Conservation (phyloP, 306 rosid species). For the Bauhinia variegata region DNA sequence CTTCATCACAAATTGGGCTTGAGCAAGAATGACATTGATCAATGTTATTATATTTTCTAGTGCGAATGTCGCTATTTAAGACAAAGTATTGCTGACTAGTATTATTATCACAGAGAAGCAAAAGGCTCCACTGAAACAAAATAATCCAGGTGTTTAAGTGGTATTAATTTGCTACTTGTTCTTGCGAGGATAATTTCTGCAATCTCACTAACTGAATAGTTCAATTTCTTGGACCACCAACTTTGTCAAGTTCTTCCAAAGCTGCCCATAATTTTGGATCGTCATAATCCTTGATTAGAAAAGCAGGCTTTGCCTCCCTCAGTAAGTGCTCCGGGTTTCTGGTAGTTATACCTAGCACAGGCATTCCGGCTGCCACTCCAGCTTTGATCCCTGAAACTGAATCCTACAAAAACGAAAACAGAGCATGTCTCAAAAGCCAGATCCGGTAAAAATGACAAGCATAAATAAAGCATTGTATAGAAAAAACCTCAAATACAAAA, state of each 20-base stretch:
- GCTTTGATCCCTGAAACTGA: constrained; percentile 91
- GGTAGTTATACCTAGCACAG: constrained; percentile 76
- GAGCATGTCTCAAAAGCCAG: constrained; percentile 21
- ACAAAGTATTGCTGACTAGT: no score
- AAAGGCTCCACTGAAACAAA: constrained; percentile 22
- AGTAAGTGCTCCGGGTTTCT: constrained; percentile 74
- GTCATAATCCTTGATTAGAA: constrained; percentile 71
- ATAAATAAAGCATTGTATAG: constrained; percentile 16
- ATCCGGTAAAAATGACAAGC: not conserved
- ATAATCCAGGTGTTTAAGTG: constrained; percentile 35
- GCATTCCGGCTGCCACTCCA: constrained; percentile 94
- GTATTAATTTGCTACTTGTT: constrained; percentile 28
- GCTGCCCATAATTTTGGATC: constrained; percentile 89
- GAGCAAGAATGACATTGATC: no score
- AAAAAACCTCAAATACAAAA: constrained; percentile 82
- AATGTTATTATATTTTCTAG: no score
- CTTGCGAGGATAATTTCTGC: constrained; percentile 22
- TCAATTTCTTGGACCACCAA: constrained; percentile 40
- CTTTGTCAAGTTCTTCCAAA: constrained; percentile 81
- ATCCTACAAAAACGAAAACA: constrained; percentile 54
- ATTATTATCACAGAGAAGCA: constrained; percentile 1
- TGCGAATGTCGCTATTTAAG: no score
- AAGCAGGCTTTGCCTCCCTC: constrained; percentile 73
- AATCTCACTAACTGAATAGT: constrained; percentile 13
- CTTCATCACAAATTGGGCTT: no score